Evolutionary conservation across 129 eudicot genomes (phyloP).

Genomic region (Rutidosis leptorrhynchoides): DNA sequence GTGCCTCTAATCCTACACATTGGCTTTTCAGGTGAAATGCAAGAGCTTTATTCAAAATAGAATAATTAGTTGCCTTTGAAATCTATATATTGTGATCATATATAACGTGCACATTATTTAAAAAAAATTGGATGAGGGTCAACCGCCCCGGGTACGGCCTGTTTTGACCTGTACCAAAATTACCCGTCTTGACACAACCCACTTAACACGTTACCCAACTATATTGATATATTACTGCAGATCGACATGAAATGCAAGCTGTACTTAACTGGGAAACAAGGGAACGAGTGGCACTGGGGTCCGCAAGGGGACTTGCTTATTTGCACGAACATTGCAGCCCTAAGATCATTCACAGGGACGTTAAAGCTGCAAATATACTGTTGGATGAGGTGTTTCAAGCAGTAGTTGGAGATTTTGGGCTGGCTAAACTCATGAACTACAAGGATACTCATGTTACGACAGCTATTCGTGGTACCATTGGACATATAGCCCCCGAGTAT

Average conservation of each 20-base stretch:
- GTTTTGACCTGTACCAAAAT: background rate
- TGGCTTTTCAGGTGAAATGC: constrained; percentile 6
- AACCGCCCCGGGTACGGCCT: too few relatives aligned
- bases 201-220: background rate
- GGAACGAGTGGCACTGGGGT: constrained; percentile 63
- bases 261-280: constrained; percentile 79
- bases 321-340: constrained; percentile 86
- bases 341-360: constrained; percentile 86
- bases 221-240: constrained; percentile 31
- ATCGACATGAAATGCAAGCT: constrained; percentile 45
- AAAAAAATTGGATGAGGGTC: too few relatives aligned
- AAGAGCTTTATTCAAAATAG: background rate
- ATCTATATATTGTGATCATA: too few relatives aligned
- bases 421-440: constrained; percentile 87
- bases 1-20: background rate
- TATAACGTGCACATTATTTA: too few relatives aligned
- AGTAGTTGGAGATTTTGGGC: constrained; percentile 87
- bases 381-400: constrained; percentile 94
- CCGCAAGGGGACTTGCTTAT: constrained; percentile 86
- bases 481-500: constrained; percentile 92
- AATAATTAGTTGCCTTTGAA: background rate
- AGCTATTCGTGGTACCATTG: constrained; percentile 92
- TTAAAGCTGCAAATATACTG: constrained; percentile 86
- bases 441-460: constrained; percentile 94
- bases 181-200: background rate